Conservation (phyloP, 2,329 filamentous ascomycete species). For the Microsporum canis region DNA sequence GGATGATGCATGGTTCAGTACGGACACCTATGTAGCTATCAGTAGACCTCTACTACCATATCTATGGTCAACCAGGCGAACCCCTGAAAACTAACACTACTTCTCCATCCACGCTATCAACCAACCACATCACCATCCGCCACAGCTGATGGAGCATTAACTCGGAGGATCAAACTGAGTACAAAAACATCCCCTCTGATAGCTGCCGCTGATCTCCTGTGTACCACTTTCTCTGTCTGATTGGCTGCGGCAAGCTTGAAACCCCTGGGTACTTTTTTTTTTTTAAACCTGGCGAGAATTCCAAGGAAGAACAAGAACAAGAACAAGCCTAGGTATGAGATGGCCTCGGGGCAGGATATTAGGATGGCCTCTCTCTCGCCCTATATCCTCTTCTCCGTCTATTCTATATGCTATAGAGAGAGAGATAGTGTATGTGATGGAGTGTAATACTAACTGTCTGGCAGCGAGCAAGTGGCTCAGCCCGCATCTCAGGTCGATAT, state of each 20-base stretch:
- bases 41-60: no score
- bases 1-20: no score
- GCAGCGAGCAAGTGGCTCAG: slow-evolving; percentile 12
- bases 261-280: no score
- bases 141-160: no score
- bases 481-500: slow-evolving; percentile 5
- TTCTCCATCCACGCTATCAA: no score
- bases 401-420: not conserved
- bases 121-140: no score
- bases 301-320: not conserved
- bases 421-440: slow-evolving; percentile 7
- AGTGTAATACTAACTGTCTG: slow-evolving; percentile 16
- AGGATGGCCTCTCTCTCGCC: not conserved
- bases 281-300: not conserved
- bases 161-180: not conserved
- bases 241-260: not conserved
- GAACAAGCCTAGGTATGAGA: not conserved
- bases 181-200: not conserved
- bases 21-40: no score
- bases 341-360: not conserved
- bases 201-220: not conserved
- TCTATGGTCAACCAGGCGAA: no score
- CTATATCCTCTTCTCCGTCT: not conserved
- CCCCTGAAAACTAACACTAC: no score
- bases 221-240: not conserved